Conservation (phyloP, 2,329 filamentous ascomycete species). For the Phialophora tarda region DNA sequence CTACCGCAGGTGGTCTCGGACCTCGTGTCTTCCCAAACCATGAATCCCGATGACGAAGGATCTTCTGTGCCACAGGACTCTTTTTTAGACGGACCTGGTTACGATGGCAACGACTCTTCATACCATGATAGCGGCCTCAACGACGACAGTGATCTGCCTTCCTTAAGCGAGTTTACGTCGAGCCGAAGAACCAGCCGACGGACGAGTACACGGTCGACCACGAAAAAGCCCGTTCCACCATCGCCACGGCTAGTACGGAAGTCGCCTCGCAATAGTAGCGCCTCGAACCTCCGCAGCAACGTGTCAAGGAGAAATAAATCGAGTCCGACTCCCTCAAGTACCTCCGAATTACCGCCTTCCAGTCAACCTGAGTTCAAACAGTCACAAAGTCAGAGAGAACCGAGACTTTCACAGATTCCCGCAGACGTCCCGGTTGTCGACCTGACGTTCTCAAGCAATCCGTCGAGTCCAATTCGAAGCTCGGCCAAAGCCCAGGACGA, state of each 20-base stretch:
- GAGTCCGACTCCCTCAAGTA: slow-evolving; percentile 12
- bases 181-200: slow-evolving; percentile 23
- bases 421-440: slow-evolving; percentile 44
- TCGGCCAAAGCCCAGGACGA: slow-evolving; percentile 14
- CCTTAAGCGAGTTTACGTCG: slow-evolving; percentile 32
- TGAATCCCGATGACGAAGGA: slow-evolving; percentile 8
- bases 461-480: slow-evolving; percentile 26
- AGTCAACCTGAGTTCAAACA: slow-evolving; percentile 33
- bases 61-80: slow-evolving; percentile 14
- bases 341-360: slow-evolving; percentile 26
- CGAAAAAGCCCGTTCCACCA: slow-evolving; percentile 7
- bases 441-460: slow-evolving; percentile 48
- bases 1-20: slow-evolving; percentile 1
- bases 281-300: neutral
- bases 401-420: slow-evolving; percentile 35
- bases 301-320: slow-evolving; percentile 7
- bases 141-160: slow-evolving; percentile 36
- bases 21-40: slow-evolving; percentile 1
- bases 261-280: slow-evolving; percentile 16
- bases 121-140: slow-evolving; percentile 30
- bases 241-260: slow-evolving; percentile 16
- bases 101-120: slow-evolving; percentile 35
- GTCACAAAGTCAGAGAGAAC: slow-evolving; percentile 30
- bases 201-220: slow-evolving; percentile 8
- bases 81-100: slow-evolving; percentile 36